These are phyloP conservation scores for Eutrema yunnanense DNA, from an alignment of 345 rosid genomes.

Conservation along the genomic window DNA sequence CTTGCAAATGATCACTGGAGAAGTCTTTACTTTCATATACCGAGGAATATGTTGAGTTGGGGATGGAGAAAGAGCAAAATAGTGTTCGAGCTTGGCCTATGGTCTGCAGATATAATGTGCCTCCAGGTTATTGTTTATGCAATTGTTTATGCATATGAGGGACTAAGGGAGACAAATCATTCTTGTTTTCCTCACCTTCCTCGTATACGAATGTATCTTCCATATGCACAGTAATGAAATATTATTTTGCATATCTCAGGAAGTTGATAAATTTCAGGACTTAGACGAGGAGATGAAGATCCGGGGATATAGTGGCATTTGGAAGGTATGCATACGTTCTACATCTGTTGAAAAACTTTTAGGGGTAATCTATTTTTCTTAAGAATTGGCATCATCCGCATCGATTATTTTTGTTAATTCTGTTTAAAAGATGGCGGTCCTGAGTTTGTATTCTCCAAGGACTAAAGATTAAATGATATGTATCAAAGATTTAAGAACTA, in stretches of 20 bases:
- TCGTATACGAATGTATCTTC: background rate
- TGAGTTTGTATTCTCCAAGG: background rate
- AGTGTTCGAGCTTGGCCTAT: conserved; percentile 75
- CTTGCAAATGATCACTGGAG: conserved; percentile 71
- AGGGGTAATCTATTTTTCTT: background rate
- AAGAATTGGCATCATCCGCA: background rate
- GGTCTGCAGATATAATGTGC: conserved; percentile 97
- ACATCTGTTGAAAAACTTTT: background rate
- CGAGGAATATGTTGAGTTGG: conserved; percentile 70
- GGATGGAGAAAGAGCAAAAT: conserved; percentile 69
- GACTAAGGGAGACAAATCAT: background rate
- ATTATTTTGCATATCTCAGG: conserved; percentile 39
- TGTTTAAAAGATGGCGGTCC: background rate
- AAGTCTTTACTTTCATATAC: conserved; percentile 80
- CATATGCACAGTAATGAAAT: background rate
- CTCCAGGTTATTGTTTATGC: conserved; percentile 54
- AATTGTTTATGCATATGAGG: background rate
- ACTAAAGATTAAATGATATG: background rate
- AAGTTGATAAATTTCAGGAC: conserved; percentile 87
- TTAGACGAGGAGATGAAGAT: conserved; percentile 59
- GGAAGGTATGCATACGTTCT: conserved; percentile 55
- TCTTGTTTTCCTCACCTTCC: background rate
- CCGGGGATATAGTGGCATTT: conserved; percentile 71
- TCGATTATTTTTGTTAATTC: background rate
- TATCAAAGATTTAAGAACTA: conserved; percentile 3